Evolutionary conservation across 2,329 filamentous ascomycete species (phyloP).

Genomic region (Fusarium marasasianum): DNA sequence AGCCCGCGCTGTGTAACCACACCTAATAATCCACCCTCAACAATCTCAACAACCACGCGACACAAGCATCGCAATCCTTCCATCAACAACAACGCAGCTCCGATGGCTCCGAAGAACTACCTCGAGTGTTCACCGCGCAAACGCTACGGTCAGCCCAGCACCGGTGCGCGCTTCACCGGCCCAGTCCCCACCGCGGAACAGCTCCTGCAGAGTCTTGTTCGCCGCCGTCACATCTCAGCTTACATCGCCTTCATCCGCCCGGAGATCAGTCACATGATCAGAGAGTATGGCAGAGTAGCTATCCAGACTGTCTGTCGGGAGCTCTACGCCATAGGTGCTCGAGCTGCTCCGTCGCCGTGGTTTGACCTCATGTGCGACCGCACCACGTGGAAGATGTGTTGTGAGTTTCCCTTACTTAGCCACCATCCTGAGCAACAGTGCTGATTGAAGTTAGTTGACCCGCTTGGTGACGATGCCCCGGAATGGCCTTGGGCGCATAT

Average conservation of each 20-base stretch:
- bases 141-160: too few relatives aligned
- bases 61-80: neutral
- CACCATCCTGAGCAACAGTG: accelerated
- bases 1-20: neutral
- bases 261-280: neutral
- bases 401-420: neutral
- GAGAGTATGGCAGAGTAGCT: neutral
- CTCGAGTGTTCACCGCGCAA: neutral
- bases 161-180: neutral
- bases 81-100: too few relatives aligned
- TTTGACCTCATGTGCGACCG: neutral
- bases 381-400: neutral
- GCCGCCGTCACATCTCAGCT: neutral
- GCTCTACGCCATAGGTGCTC: neutral
- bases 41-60: neutral
- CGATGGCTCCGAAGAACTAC: neutral
- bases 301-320: neutral
- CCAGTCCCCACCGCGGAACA: neutral
- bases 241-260: conserved; percentile 4
- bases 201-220: neutral
- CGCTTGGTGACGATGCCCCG: neutral
- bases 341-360: neutral
- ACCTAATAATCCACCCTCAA: neutral
- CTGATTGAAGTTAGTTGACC: neutral
- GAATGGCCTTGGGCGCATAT: neutral